These are phyloP conservation scores for Auricularia auricula-judae DNA, from an alignment of 768 basidiomycete species.

Conservation along the genomic window DNA sequence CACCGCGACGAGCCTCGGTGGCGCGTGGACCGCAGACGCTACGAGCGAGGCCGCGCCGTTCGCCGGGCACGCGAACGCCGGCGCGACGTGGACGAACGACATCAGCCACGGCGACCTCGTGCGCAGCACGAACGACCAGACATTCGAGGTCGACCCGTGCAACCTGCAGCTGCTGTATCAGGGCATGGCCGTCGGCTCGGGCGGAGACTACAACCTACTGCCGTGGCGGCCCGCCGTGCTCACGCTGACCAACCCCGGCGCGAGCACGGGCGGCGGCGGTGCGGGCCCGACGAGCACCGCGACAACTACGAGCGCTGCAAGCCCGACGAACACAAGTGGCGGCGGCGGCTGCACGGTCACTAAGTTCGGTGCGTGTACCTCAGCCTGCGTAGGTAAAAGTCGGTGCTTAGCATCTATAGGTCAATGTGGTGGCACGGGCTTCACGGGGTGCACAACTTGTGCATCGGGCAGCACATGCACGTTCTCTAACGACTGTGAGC, in stretches of 20 bases:
- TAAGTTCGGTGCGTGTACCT: not conserved
- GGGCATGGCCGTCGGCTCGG: not conserved
- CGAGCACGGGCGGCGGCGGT: not conserved
- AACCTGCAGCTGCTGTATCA: slow-evolving; percentile 2
- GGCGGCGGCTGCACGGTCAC: not conserved
- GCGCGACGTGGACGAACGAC: slow-evolving; percentile 5
- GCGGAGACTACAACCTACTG: not conserved
- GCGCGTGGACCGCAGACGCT: slow-evolving; percentile 9
- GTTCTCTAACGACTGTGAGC: not conserved
- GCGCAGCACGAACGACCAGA: not conserved
- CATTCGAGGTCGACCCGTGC: not conserved
- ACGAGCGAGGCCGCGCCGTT: slow-evolving; percentile 3
- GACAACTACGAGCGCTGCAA: not conserved
- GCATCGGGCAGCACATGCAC: not conserved
- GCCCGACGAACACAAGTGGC: not conserved
- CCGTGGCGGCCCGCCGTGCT: slow-evolving; percentile 12
- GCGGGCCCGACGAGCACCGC: not conserved
- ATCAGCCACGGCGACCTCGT: not conserved
- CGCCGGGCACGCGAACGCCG: slow-evolving; percentile 3
- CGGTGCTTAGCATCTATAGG: not conserved
- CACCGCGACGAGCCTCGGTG: slow-evolving; percentile 6
- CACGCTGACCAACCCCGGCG: slow-evolving; percentile 12
- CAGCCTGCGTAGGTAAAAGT: not conserved
- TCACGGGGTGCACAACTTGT: not conserved
- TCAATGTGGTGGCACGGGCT: not conserved